Base-by-base conservation (phyloP, 805 yeast genomes). In the Metschnikowia amazonensis region DNA sequence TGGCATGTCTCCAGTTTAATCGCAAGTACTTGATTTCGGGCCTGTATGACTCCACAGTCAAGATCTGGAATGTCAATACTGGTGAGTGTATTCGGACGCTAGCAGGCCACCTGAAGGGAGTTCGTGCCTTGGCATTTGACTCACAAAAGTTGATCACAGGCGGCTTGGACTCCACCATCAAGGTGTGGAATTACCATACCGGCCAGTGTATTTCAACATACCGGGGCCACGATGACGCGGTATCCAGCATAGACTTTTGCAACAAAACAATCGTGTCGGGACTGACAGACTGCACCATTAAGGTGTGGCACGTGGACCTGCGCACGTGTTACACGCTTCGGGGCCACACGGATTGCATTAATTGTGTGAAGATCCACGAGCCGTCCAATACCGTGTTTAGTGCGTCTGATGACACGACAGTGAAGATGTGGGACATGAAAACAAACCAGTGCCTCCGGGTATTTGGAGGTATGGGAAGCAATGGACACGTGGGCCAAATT, bases 271-370 rank as follows among this genome's bases (percentile, higher is more conserved):
- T 94, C 59, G 97, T 89, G 1, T 83, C 94, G 8, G 99, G 98
- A 0, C 83, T 95, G 29, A 96, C 96, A 0, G 99, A 94, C 67
- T 77, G 80, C 51, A 89, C 96, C 0, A 85, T 94, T 44, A 89
- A 89, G 64, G 90, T 94, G 11, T 94, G 99, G 99, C 95, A 94
- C 63, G 96, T 94, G 37, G 96, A 87, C 61, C 81, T 89, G 5
- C 76, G 96, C 66, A 86, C 95, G 0, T 94, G 97, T 60, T 88
- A 85, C 65, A 89, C 98, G 0, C 72, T 94, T 47, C 75, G 97
- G 34, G 99, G 99, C 5, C 99, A 94, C 63, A 77, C 85, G 0
- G 97, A 87, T 55, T 84, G 95, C 82, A 97, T 94, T 16, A 89
- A 88, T 53, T 80, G 86, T 50, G 98, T 94, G 43, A 86, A 86